Base-by-base conservation (phyloP, 345 rosid genomes). In the Corchorus capsularis region DNA sequence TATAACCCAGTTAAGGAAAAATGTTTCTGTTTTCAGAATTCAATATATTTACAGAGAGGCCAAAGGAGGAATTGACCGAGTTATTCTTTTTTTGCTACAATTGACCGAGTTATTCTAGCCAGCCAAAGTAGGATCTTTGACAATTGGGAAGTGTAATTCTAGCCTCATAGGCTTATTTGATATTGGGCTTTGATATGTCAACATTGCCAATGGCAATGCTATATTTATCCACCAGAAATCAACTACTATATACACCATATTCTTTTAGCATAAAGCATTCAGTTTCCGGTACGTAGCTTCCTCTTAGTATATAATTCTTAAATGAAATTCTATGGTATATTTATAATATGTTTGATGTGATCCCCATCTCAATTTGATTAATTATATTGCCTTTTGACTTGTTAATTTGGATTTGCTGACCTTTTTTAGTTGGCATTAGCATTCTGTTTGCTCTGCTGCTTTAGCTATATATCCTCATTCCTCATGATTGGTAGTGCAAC, bases 311-410 rank as follows among this genome's bases (percentile, higher is more conserved):
- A 9, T 15, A 27, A 27, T 27, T 27, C 27, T 27, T 27, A 27
- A 27, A n/a, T n/a, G n/a, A n/a, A n/a, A 10, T 65, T 17, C 66
- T 61, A 27, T 17, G 9, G 22, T 11, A n/a, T 54, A 41, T 71
- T 70, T 61, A 59, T 79, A 27, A 27, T n/a, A n/a, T n/a, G 35
- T n/a, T 61, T 46, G 81, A 80, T 50, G 77, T n/a, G 78, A 75
- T 69, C 65, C 73, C 65, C 78, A 55, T 80, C 59, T 71, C 16
- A 50, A 70, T 35, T 71, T 27, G 27, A 27, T 27, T 27, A 27
- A 74, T 69, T 55, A 77, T 70, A 3, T 12, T 56, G 52, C 53
- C 73, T 77, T 71, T 81, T 63, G 78, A 74, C 75, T 73, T 73
- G 47, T 8, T 12, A 8, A 15, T 13, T 14, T 10, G 66, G 27